Evolutionary conservation across 2,329 filamentous ascomycete species (phyloP), one percentile per base, ranked within the genome.

Genomic region (Penicillium vulpinum): DNA sequence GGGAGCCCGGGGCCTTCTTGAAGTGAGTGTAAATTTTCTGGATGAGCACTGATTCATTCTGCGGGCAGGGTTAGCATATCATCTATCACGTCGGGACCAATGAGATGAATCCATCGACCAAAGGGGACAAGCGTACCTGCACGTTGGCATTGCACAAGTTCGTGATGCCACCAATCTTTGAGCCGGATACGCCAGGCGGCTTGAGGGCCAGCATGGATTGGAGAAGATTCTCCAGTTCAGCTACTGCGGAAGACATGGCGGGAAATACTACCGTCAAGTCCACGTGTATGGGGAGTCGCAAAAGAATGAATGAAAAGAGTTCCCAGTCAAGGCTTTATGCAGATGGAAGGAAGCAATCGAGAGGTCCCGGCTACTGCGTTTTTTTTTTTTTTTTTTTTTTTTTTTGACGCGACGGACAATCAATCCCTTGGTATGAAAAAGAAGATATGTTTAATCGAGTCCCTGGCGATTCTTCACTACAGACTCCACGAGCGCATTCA

Each of bases 1-100:
- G 93, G 75, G 92, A 96, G 74, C 87, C 87, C 59, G 91, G 91
- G 66, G 92, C 88, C 78, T 94, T 96, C 78, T 95, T 96, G 84
- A 97, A 95, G 73, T 97, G 92, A 65, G 92, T 95, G 79, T 90
- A 96, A 71, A 99, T 89, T 76, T 96, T 97, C 76, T 96, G 92
- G 69, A 97, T 91, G 72, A 99, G 87, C 68, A 92, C 87, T 53
- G 91, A 94, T 80, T 97, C 93, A 77, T 90, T 93, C 94, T 97
- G 80, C 61, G 60, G 62, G 28, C 15, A 54, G 52, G 16, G 64
- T 73, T 69, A 73, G 71, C 60, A 52, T 59, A 22, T 38, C 33
- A 29, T 16, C n/a, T 43, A 21, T 54, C 49, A 51, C 28, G 13
- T 8, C 28, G 18, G 45, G 45, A 54, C 46, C 52, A 55, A 36